These are phyloP conservation scores for Mycosphaerelloides madeirae DNA, from an alignment of 2,329 filamentous ascomycete species.

Conservation along the genomic window DNA sequence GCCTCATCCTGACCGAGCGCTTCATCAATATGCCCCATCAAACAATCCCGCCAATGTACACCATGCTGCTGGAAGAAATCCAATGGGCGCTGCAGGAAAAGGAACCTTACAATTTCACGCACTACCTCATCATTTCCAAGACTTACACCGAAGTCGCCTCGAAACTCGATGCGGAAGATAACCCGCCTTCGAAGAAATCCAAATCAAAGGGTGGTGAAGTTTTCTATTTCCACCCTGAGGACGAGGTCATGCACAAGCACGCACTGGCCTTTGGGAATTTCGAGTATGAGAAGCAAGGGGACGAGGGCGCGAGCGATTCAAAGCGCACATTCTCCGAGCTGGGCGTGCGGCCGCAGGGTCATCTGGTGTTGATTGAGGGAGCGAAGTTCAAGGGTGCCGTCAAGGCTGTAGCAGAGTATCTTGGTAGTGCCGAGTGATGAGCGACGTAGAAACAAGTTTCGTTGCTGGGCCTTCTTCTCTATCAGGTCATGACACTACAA, in stretches of 20 bases:
- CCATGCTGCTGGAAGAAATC: constrained; percentile 88
- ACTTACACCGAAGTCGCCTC: constrained; percentile 88
- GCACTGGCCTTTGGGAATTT: constrained; percentile 66
- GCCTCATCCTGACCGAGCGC: constrained; percentile 83
- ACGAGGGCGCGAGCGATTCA: constrained; percentile 78
- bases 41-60: constrained; percentile 88
- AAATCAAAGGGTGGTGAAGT: constrained; percentile 52
- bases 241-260: constrained; percentile 79
- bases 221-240: constrained; percentile 94
- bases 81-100: constrained; percentile 81
- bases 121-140: constrained; percentile 88
- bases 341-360: constrained; percentile 78
- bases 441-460: too few relatives aligned
- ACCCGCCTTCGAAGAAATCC: constrained; percentile 51
- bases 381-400: constrained; percentile 70
- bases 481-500: too few relatives aligned
- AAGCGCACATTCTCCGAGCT: constrained; percentile 92
- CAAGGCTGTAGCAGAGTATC: constrained; percentile 68
- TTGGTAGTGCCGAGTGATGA: constrained; percentile 37
- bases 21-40: constrained; percentile 96
- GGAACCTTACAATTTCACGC: constrained; percentile 87
- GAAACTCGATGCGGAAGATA: constrained; percentile 64
- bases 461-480: too few relatives aligned
- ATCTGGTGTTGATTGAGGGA: constrained; percentile 81
- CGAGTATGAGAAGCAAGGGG: constrained; percentile 71